Evolutionary conservation across 2,329 filamentous ascomycete species (phyloP), one percentile per base, ranked within the genome.

Genomic region (Dothideomycetes sp.): DNA sequence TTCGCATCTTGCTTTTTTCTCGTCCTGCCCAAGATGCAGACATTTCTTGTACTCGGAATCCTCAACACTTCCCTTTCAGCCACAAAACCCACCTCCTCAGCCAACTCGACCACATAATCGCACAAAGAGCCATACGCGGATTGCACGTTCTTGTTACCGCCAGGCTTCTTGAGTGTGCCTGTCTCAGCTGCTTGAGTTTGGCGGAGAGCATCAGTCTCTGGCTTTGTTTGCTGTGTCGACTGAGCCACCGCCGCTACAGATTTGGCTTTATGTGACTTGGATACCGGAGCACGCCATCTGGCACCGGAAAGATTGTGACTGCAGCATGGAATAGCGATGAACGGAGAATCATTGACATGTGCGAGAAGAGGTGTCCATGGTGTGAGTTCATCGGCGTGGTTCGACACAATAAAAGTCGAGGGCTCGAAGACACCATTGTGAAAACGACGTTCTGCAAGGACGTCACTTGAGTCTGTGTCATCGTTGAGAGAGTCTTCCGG

Each of bases 311-410:
- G 76, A 44, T 82, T 74, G 64, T 96, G 87, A 49, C 85, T 94
- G 65, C 91, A 98, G 65, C 91, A 98, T 1, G 91, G 91, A 31
- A 98, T 94, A 51, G 84, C 83, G 47, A 98, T 77, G 60, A 95
- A 98, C 0, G 87, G 82, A 9, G 82, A 82, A 2, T 74, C 64
- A 0, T 82, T 87, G 2, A 86, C 65, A 5, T 77, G 75, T 1
- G 85, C 88, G 28, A 98, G 74, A 13, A 96, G 73, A 0, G 91
- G 91, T 0, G 91, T 96, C 91, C 91, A 98, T 1, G 85, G 78
- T 0, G 91, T 98, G 11, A 98, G 73, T 63, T 98, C 88, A 57
- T 98, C 91, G 9, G 89, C 89, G 59, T 98, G 91, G 56, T 98
- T 98, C 34, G 87, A 94, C 48, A 98, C 82, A 53, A 98, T 86